phyloP scores from a whole-genome alignment of 495 filamentous ascomycete species.

The Diplogelasinospora grovesii region DNA sequence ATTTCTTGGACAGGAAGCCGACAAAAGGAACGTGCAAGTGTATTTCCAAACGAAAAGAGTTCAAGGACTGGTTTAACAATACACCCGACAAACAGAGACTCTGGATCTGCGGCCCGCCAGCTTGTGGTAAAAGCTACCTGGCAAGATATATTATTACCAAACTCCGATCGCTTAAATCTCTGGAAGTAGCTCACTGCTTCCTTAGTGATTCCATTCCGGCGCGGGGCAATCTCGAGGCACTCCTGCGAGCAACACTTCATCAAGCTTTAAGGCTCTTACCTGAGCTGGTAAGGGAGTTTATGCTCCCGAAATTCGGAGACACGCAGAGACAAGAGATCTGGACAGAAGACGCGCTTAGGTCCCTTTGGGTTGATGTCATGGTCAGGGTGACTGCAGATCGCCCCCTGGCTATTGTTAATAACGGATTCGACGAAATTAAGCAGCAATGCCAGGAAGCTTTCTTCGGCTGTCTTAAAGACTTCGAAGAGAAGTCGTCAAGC shows the following conservation, averaged over 20 bases:
- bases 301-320: neutral
- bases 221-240: conserved; percentile 1
- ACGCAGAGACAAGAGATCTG: too few species aligned
- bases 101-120: conserved; percentile 11
- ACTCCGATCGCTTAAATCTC: conserved; percentile 3
- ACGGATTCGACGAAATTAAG: too few species aligned
- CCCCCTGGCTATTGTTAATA: too few species aligned
- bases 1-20: conserved; percentile 5
- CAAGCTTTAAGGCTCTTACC: conserved; percentile 5
- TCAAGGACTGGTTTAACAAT: conserved; percentile 6
- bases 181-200: conserved; percentile 9
- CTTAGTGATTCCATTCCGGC: conserved; percentile 5
- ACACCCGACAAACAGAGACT: conserved; percentile 4
- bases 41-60: conserved; percentile 4
- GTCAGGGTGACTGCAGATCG: too few species aligned
- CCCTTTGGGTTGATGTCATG: neutral
- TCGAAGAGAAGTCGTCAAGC: too few species aligned
- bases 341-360: neutral
- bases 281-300: neutral
- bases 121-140: conserved; percentile 9
- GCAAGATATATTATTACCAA: conserved; percentile 12
- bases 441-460: too few species aligned
- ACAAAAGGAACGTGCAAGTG: conserved; percentile 8
- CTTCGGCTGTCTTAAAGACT: too few species aligned
- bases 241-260: conserved; percentile 7